Evolutionary conservation across 2,329 filamentous ascomycete genomes (phyloP).

Genomic region (Alternaria solani): DNA sequence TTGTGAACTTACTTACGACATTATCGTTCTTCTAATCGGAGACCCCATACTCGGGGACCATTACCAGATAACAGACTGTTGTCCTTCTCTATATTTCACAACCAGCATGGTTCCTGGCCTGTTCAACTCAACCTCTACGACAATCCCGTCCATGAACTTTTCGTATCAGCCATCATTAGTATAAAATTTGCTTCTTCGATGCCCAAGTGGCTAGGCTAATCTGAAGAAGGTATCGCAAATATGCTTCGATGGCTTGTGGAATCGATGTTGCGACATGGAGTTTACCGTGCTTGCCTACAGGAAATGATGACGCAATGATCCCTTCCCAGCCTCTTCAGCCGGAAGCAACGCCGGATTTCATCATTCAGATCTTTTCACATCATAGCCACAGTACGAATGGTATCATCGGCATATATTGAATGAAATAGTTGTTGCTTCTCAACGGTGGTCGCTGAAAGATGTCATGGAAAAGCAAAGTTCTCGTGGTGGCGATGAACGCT

Average conservation of each 20-base stretch:
- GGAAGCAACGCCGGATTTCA: neutral
- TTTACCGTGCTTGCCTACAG: neutral
- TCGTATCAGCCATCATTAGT: neutral
- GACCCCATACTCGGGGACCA: neutral
- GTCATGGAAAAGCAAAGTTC: neutral
- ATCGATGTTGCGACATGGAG: neutral
- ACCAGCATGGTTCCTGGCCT: neutral
- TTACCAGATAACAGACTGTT: neutral
- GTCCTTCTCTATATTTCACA: neutral
- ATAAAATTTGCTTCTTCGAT: neutral
- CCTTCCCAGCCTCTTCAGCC: neutral
- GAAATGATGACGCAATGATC: neutral
- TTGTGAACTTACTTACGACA: neutral
- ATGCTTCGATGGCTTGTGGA: neutral
- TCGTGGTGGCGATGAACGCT: slow-evolving; percentile 1
- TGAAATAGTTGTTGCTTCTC: neutral
- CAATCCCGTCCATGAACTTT: neutral
- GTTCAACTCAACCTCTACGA: neutral
- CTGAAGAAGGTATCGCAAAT: neutral
- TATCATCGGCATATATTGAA: neutral
- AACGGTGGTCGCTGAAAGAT: neutral
- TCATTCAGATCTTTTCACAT: neutral
- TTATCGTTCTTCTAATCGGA: neutral
- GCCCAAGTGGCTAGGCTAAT: neutral
- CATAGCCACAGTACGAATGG: neutral